These are phyloP conservation scores for Phytophthora cryptogea DNA, from an alignment of 352 stramenopile genomes.

Conservation along the genomic window DNA sequence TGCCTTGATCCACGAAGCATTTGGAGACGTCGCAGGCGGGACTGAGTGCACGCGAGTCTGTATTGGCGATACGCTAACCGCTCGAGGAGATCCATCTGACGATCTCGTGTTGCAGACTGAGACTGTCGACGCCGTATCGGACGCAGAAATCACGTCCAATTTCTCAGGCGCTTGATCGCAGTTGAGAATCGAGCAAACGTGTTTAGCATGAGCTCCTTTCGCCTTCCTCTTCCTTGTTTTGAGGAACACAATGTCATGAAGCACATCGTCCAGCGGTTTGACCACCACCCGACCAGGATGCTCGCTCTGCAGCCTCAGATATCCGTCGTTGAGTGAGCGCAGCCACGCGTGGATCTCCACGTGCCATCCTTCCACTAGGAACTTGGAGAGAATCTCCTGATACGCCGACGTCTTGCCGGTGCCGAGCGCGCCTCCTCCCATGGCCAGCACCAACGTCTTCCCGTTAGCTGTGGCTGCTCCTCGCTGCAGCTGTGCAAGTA, in stretches of 20 bases:
- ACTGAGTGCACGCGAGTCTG: slow-evolving; percentile 5
- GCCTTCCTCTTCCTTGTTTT: slow-evolving; percentile 8
- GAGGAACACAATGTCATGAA: slow-evolving; percentile 15
- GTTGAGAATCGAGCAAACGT: slow-evolving; percentile 4
- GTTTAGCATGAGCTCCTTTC: background rate
- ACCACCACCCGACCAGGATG: slow-evolving; percentile 17
- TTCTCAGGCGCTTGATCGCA: slow-evolving; percentile 1
- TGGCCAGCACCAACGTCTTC: background rate
- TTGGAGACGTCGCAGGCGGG: slow-evolving; percentile 16
- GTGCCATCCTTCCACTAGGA: slow-evolving; percentile 20
- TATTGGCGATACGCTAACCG: slow-evolving; percentile 7
- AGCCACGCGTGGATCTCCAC: slow-evolving; percentile 36
- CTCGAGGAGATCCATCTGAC: background rate
- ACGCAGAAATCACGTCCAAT: slow-evolving; percentile 3
- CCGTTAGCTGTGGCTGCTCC: slow-evolving; percentile 10
- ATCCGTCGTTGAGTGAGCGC: slow-evolving; percentile 25
- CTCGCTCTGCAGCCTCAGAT: slow-evolving; percentile 15
- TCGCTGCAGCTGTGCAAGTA: slow-evolving; percentile 19
- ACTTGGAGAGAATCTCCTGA: slow-evolving; percentile 24
- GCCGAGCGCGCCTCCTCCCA: slow-evolving; percentile 13
- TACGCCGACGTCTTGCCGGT: slow-evolving; percentile 12
- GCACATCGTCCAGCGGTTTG: slow-evolving; percentile 24
- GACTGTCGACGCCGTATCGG: slow-evolving; percentile 1
- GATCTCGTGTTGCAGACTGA: background rate
- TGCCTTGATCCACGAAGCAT: slow-evolving; percentile 27